Conservation (phyloP, 768 basidiomycete genomes). For the Termitomyces sp. region DNA sequence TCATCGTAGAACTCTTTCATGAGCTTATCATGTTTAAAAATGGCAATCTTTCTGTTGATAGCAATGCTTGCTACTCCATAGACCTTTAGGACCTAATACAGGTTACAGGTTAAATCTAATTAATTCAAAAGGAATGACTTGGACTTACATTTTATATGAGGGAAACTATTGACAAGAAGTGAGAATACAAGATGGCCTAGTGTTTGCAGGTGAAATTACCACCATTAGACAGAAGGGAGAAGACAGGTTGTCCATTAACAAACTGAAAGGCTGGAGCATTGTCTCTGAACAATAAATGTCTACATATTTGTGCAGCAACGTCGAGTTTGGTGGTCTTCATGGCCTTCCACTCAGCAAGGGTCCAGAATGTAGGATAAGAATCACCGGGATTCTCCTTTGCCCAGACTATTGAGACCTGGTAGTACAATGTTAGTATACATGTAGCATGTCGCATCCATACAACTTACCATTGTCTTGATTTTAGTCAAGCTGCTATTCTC, state of each 20-base stretch:
- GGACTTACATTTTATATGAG: conserved; percentile 16
- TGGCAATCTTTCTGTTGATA: conserved; percentile 13
- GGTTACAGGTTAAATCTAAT: no score
- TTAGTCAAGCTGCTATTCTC: not conserved
- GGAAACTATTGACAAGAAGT: conserved; percentile 13
- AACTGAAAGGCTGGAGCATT: conserved; percentile 5
- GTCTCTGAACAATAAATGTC: not conserved
- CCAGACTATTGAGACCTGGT: not conserved
- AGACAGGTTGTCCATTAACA: not conserved
- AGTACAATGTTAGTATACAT: not conserved
- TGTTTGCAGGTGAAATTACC: not conserved
- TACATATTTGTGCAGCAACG: not conserved
- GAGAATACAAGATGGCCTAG: conserved; percentile 7
- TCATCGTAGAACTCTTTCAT: conserved; percentile 12
- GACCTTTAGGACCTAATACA: conserved; percentile 6
- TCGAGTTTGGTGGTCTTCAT: conserved; percentile 12
- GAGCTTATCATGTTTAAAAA: conserved; percentile 6
- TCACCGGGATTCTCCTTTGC: not conserved
- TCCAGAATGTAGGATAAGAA: not conserved
- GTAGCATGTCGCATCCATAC: not conserved
- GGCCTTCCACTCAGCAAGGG: not conserved
- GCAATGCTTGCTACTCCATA: conserved; percentile 1
- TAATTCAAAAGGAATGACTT: no score
- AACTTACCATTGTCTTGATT: not conserved
- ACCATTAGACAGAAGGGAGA: not conserved